Conservation (phyloP, 106 monocot species). For the Dendrobium nobile region DNA sequence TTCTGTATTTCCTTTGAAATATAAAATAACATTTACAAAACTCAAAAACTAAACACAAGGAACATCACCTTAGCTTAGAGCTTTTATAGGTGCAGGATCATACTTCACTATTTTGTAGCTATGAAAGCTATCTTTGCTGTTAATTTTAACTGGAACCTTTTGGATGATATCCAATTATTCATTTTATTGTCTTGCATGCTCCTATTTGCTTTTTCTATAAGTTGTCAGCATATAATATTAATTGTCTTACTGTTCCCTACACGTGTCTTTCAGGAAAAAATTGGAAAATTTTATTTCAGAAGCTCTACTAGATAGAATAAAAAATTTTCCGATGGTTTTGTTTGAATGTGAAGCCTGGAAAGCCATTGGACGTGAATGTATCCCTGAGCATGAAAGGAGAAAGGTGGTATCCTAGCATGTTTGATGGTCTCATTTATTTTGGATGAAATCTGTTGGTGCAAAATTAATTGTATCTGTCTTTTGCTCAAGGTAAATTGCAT, state of each 20-base stretch:
- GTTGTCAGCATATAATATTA: neutral
- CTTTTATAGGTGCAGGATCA: neutral
- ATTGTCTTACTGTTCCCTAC: neutral
- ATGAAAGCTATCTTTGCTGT: neutral
- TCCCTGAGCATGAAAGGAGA: constrained; percentile 31
- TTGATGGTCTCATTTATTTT: neutral
- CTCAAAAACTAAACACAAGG: too few species aligned
- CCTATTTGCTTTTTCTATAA: neutral
- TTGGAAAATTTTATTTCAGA: constrained; percentile 35
- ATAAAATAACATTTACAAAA: too few species aligned
- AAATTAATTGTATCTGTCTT: neutral
- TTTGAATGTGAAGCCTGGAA: constrained; percentile 49
- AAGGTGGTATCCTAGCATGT: constrained; percentile 16
- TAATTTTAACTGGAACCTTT: neutral
- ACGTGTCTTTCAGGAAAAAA: constrained; percentile 26
- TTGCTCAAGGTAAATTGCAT: neutral
- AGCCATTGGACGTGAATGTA: constrained; percentile 15
- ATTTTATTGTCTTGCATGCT: neutral
- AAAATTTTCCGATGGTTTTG: constrained; percentile 17
- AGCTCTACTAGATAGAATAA: constrained; percentile 19
- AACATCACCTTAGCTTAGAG: neutral
- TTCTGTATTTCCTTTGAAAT: too few species aligned
- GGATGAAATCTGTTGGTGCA: neutral
- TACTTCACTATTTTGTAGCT: neutral
- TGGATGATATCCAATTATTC: neutral